Percentiles rank a stretch among this genome's conserved stretches.
phyloP scores from a whole-genome alignment of 495 filamentous ascomycete genomes.

The Penicillium antarcticum region DNA sequence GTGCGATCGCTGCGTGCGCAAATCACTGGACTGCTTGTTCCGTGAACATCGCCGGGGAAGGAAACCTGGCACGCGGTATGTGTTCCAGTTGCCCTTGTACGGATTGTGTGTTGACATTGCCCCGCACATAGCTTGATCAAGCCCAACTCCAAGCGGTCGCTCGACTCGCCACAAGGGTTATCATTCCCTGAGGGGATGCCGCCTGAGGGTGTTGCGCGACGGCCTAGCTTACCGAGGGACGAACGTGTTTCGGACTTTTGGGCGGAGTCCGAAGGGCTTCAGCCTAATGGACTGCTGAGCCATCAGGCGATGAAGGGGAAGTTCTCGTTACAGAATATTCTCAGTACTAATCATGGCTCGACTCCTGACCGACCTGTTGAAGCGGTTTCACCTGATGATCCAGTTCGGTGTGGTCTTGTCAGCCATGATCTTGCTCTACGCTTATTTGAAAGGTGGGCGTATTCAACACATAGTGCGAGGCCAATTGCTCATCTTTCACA shows the following conservation, averaged over 20 bases:
- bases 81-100: not conserved
- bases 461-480: not conserved
- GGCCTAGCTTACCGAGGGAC: not conserved
- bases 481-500: conserved; percentile 6
- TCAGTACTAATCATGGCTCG: conserved; percentile 4
- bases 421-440: conserved; percentile 13
- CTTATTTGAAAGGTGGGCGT: conserved; percentile 15
- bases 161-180: not conserved
- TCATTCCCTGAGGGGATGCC: not conserved
- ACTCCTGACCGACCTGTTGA: conserved; percentile 1
- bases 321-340: conserved; percentile 19
- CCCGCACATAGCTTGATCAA: not conserved
- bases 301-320: conserved; percentile 16
- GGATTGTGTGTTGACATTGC: too few relatives aligned
- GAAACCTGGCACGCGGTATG: not conserved
- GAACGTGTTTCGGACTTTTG: conserved; percentile 5
- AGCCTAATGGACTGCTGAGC: conserved; percentile 10
- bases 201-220: not conserved
- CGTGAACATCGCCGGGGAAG: not conserved
- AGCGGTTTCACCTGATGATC: conserved; percentile 1
- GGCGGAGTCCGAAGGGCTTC: conserved; percentile 8
- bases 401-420: conserved; percentile 9
- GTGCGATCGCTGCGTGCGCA: not conserved
- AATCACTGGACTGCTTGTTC: not conserved
- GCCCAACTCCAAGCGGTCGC: not conserved